phyloP scores from a whole-genome alignment of 208 protist genomes.

The Wallacemonas collosoma region DNA sequence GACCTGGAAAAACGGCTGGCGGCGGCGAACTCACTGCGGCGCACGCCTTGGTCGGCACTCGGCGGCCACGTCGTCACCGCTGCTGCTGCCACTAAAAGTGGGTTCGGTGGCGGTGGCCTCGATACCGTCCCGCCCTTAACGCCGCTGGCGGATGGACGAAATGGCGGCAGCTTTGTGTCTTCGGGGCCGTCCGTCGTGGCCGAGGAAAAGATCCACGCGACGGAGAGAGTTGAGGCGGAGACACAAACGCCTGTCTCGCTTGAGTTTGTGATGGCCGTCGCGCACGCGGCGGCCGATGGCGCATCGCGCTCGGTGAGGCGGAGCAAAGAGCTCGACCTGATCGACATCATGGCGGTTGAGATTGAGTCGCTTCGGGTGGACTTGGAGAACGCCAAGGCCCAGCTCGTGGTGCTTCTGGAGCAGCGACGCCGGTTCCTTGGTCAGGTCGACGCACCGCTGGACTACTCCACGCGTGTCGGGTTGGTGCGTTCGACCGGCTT shows the following conservation, averaged over 20 bases:
- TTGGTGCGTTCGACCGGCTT: conserved; percentile 12
- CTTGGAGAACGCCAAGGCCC: conserved; percentile 27
- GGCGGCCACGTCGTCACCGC: not conserved
- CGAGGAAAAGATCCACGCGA: not conserved
- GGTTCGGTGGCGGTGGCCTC: not conserved
- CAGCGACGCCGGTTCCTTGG: conserved; percentile 55
- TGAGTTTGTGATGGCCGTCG: conserved; percentile 28
- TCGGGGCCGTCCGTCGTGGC: not conserved
- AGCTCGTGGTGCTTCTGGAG: conserved; percentile 35
- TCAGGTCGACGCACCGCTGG: conserved; percentile 39
- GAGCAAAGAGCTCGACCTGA: conserved; percentile 34
- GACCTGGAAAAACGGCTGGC: conserved; percentile 37
- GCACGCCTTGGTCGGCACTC: conserved; percentile 21
- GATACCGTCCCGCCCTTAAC: not conserved
- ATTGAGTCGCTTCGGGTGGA: conserved; percentile 43
- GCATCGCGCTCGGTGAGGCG: conserved; percentile 17
- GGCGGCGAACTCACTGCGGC: conserved; percentile 14
- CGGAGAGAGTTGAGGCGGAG: conserved; percentile 17
- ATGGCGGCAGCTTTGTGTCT: not conserved
- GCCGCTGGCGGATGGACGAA: not conserved
- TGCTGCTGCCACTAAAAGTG: not conserved
- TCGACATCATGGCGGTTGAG: conserved; percentile 35
- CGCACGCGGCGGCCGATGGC: conserved; percentile 19
- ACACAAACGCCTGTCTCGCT: conserved; percentile 44
- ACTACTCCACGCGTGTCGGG: conserved; percentile 17